Evolutionary conservation across 2,329 filamentous ascomycete species (phyloP).

Genomic region (Trichoderma guizhouense): DNA sequence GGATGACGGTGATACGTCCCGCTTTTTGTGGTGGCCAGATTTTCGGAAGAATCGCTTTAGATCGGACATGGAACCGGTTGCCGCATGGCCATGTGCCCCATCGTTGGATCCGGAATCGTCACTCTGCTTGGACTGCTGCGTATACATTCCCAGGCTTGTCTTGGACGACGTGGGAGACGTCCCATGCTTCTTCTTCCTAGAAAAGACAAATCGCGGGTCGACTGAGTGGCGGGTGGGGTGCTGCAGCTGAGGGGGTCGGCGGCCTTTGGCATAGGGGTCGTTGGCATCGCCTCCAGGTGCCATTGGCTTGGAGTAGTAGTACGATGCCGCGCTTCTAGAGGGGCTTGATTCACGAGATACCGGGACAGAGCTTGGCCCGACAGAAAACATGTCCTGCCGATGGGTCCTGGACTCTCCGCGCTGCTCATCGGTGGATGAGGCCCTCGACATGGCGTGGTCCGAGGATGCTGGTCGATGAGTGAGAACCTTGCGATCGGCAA

Average conservation of each 20-base stretch:
- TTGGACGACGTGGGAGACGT: constrained; percentile 51
- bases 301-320: constrained; percentile 68
- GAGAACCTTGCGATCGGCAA: constrained; percentile 39
- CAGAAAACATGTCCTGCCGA: constrained; percentile 53
- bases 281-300: constrained; percentile 76
- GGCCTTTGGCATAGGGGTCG: constrained; percentile 83
- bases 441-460: constrained; percentile 40
- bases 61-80: constrained; percentile 83
- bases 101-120: constrained; percentile 16
- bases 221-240: constrained; percentile 61
- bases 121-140: constrained; percentile 18
- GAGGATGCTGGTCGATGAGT: constrained; percentile 43
- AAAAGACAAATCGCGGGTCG: constrained; percentile 82
- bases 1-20: constrained; percentile 60
- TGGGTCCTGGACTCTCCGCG: constrained; percentile 38
- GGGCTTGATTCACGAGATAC: constrained; percentile 63
- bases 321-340: constrained; percentile 58
- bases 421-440: constrained; percentile 39
- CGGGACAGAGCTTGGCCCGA: constrained; percentile 52
- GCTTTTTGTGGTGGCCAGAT: constrained; percentile 69
- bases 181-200: constrained; percentile 63
- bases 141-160: constrained; percentile 42
- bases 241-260: constrained; percentile 66
- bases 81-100: constrained; percentile 25
- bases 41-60: constrained; percentile 95